Evolutionary conservation across 2,329 filamentous ascomycete genomes (phyloP), one percentile per base, ranked within the genome.

Genomic region (Davidsoniella eucalypti): DNA sequence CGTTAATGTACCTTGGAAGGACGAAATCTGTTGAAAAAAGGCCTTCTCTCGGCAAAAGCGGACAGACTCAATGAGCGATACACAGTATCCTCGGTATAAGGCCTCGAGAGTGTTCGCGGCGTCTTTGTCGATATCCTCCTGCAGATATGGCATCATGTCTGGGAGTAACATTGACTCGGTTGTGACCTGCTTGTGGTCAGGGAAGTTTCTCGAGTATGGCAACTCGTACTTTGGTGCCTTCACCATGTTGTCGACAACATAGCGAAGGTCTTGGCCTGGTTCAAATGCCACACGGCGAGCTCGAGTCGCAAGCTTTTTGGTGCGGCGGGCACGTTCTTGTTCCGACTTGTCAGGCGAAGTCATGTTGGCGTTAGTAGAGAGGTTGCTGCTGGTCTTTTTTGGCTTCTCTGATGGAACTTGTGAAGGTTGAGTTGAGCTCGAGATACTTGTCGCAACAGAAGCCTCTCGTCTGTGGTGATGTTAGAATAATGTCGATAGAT

Each of bases 31-130:
- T 56, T 93, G 86, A 62, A 94, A 94, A 63, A 98, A 94, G 5
- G 87, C 90, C 67, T 94, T 94, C 64, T 95, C 87, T 61, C 92
- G 93, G 71, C 90, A 95, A 63, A 86, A 96, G 26, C 92, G 84
- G 54, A 98, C 87, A 58, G 87, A 90, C 64, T 98, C 92, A 29
- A 98, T 84, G 4, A 98, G 74, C 1, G 88, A 95, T 12, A 92
- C 95, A 63, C 88, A 94, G 61, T 96, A 90, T 2, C 90, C 92
- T 46, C 87, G 80, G 61, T 98, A 98, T 21, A 96, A 72, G 4
- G 90, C 88, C 37, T 80, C 78, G 18, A 98, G 70, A 3, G 87
- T 88, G 58, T 84, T 84, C 23, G 87, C 88, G 6, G 87, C 83
- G 60, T 96, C 90, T 1, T 76, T 70, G 62, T 98, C 92, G 5